These are phyloP conservation scores for Penicillium crystallinum DNA, from an alignment of 495 filamentous ascomycete species.

Conservation along the genomic window DNA sequence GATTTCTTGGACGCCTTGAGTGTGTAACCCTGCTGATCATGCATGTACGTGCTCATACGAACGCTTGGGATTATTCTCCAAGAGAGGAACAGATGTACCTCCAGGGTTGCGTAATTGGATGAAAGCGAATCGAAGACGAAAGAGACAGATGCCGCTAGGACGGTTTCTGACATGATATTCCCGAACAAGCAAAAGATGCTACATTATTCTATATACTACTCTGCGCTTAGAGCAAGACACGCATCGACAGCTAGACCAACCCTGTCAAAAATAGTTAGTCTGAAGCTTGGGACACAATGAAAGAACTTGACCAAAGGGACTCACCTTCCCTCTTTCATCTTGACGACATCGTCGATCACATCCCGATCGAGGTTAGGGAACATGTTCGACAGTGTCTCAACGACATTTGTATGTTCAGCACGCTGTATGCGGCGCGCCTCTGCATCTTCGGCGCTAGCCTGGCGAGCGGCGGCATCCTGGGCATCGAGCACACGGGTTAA, in stretches of 20 bases:
- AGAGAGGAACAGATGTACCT: no score
- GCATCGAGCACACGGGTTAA: slow-evolving; percentile 41
- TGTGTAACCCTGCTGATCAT: no score
- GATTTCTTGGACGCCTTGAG: no score
- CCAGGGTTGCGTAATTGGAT: no score
- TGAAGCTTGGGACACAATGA: neutral
- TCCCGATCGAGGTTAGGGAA: slow-evolving; percentile 89
- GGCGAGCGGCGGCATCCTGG: slow-evolving; percentile 87
- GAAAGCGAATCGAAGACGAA: neutral
- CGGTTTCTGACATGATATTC: neutral
- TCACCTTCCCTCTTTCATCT: slow-evolving; percentile 85
- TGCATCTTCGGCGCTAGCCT: slow-evolving; percentile 87
- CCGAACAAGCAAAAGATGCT: slow-evolving; percentile 1
- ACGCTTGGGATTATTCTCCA: no score
- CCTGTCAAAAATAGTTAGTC: slow-evolving; percentile 38
- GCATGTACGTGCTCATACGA: no score
- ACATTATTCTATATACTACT: slow-evolving; percentile 29
- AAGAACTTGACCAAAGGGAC: slow-evolving; percentile 23
- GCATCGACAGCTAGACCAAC: slow-evolving; percentile 89
- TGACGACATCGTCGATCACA: slow-evolving; percentile 88
- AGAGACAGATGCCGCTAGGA: neutral
- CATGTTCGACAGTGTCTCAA: slow-evolving; percentile 88
- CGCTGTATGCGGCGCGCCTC: slow-evolving; percentile 81
- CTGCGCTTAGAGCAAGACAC: slow-evolving; percentile 70
- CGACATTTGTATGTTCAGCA: slow-evolving; percentile 82